Percentiles rank a stretch among this genome's conserved stretches.
These are phyloP conservation scores for Globisporangium alternatum DNA, from an alignment of 352 stramenopile species.

Conservation along the genomic window DNA sequence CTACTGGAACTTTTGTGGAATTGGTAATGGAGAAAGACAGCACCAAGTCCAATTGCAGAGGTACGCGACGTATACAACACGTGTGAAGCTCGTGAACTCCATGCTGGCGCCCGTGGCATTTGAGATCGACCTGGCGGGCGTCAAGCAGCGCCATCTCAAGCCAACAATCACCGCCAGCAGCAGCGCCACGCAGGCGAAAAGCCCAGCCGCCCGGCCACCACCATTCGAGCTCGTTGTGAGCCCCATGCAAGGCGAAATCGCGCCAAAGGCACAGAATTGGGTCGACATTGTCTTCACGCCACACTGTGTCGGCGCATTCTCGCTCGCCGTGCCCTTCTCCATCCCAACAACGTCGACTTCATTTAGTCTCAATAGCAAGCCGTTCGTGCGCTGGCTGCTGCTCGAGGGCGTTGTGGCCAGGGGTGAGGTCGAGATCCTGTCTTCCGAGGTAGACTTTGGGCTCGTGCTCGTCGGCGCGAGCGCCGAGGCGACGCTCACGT, in stretches of 20 bases:
- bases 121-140: constrained; percentile 7
- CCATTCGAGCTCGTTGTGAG: constrained; percentile 24
- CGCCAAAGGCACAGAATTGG: constrained; percentile 14
- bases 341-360: constrained; percentile 17
- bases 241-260: constrained; percentile 26
- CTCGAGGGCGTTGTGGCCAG: constrained; percentile 43
- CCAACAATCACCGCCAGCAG: neutral
- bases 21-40: neutral
- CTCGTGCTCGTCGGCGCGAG: constrained; percentile 60
- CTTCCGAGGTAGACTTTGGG: constrained; percentile 66
- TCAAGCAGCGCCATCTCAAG: constrained; percentile 8
- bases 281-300: constrained; percentile 42
- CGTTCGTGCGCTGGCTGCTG: constrained; percentile 50
- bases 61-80: constrained; percentile 10
- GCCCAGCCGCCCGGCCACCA: neutral
- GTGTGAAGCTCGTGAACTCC: constrained; percentile 28
- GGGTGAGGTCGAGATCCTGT: constrained; percentile 43
- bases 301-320: constrained; percentile 38
- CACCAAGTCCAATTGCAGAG: constrained; percentile 5
- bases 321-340: constrained; percentile 36
- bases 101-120: constrained; percentile 29
- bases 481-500: constrained; percentile 30
- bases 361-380: neutral
- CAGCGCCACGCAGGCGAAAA: neutral
- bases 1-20: constrained; percentile 15